phyloP scores from a whole-genome alignment of 768 basidiomycete species.

The Fibroporia radiculosa region DNA sequence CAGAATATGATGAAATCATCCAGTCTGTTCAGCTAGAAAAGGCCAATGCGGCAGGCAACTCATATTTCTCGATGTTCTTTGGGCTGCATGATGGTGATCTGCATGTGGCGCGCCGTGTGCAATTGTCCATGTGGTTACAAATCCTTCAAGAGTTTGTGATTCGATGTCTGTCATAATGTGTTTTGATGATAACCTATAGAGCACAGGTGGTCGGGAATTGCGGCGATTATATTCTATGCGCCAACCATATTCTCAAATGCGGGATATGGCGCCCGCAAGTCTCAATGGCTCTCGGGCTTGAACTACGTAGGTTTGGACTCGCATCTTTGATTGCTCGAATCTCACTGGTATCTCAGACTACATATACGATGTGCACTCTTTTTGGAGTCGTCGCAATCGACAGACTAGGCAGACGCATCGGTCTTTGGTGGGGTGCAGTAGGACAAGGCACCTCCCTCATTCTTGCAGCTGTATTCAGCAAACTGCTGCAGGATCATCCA shows the following conservation, averaged over 20 bases:
- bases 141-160: conserved; percentile 33
- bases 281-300: conserved; percentile 35
- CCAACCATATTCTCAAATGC: conserved; percentile 36
- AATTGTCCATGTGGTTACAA: conserved; percentile 36
- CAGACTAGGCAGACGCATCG: conserved; percentile 34
- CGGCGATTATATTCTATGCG: conserved; percentile 37
- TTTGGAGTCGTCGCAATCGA: conserved; percentile 35
- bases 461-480: conserved; percentile 34
- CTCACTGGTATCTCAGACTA: conserved; percentile 22
- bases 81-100: conserved; percentile 30
- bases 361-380: conserved; percentile 33
- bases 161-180: background rate
- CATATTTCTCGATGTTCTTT: conserved; percentile 38
- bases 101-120: conserved; percentile 34
- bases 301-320: conserved; percentile 26
- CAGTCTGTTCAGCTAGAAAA: conserved; percentile 32
- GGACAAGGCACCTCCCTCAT: conserved; percentile 31
- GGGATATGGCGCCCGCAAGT: conserved; percentile 34
- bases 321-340: background rate
- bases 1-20: conserved; percentile 31
- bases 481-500: conserved; percentile 32
- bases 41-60: conserved; percentile 30
- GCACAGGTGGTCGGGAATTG: conserved; percentile 35
- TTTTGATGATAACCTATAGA: background rate
- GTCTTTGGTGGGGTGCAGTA: conserved; percentile 38